Conservation (phyloP, 345 rosid genomes). For the Boechera stricta region DNA sequence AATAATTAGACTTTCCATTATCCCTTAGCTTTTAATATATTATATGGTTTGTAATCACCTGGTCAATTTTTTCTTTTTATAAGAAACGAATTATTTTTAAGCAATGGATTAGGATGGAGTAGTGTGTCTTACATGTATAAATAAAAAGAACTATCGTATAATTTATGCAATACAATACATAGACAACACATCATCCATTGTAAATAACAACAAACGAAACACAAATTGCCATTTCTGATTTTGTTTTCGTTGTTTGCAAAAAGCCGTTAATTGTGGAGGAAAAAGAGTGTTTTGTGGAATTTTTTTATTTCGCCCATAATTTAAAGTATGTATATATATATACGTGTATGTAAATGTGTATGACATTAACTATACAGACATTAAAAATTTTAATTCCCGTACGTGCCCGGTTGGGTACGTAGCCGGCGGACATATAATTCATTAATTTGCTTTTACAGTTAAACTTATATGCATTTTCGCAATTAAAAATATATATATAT, state of each 20-base stretch:
- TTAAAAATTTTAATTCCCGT: background rate
- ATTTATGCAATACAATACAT: slow-evolving; percentile 2
- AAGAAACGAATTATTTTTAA: background rate
- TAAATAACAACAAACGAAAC: slow-evolving; percentile 3
- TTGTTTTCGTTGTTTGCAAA: background rate
- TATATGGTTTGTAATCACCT: slow-evolving; percentile 1
- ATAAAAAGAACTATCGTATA: background rate
- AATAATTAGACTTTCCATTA: slow-evolving; percentile 5
- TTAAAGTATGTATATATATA: background rate
- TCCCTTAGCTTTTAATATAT: background rate
- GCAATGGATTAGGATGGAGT: slow-evolving; percentile 16
- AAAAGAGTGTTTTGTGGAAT: background rate
- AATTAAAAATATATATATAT: too few species aligned
- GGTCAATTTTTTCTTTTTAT: background rate
- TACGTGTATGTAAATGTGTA: background rate
- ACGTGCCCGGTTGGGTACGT: slow-evolving; percentile 7
- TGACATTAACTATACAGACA: background rate
- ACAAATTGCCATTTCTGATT: background rate
- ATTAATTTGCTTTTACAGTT: background rate
- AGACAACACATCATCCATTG: slow-evolving; percentile 4
- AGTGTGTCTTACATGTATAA: background rate
- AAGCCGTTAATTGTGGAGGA: background rate
- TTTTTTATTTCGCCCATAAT: background rate
- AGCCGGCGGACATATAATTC: slow-evolving; percentile 6
- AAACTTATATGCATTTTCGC: background rate